Evolutionary conservation across 352 stramenopile genomes (phyloP).

Genomic region (Phytophthora cajani): DNA sequence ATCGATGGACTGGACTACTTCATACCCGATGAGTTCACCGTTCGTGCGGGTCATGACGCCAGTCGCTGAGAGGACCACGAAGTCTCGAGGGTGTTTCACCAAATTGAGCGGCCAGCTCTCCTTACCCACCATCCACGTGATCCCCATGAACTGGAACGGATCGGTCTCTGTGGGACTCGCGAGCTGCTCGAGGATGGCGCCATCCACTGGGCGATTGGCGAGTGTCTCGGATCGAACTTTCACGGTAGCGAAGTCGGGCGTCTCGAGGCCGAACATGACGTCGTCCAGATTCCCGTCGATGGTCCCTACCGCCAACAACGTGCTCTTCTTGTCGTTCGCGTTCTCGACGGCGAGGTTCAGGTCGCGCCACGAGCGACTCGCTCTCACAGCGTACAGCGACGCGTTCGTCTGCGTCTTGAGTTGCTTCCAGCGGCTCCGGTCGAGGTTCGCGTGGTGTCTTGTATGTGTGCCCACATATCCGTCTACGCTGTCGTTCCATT

Average conservation of each 20-base stretch:
- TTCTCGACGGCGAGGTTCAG: background rate
- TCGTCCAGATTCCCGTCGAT: background rate
- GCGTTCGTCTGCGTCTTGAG: slow-evolving; percentile 20
- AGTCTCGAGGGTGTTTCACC: slow-evolving; percentile 32
- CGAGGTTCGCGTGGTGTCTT: slow-evolving; percentile 7
- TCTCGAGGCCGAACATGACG: background rate
- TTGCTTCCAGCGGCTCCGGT: slow-evolving; percentile 16
- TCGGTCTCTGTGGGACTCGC: slow-evolving; percentile 21
- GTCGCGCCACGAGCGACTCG: background rate
- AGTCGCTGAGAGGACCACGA: slow-evolving; percentile 28
- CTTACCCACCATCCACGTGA: slow-evolving; percentile 28
- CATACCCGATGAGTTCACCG: slow-evolving; percentile 38
- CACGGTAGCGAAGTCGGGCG: slow-evolving; percentile 1
- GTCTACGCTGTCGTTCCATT: slow-evolving; percentile 9
- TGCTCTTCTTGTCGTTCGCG: background rate
- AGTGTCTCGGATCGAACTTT: slow-evolving; percentile 17
- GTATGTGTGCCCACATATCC: background rate
- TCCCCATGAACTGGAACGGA: slow-evolving; percentile 34
- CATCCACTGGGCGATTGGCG: background rate
- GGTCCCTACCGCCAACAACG: background rate
- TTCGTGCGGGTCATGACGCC: slow-evolving; percentile 17
- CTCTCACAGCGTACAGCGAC: slow-evolving; percentile 8
- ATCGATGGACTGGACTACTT: slow-evolving; percentile 46
- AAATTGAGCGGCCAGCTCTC: slow-evolving; percentile 9
- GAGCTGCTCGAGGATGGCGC: slow-evolving; percentile 28